Conservation (phyloP, 108 stramenopile species). For the Nitzschia sp. region DNA sequence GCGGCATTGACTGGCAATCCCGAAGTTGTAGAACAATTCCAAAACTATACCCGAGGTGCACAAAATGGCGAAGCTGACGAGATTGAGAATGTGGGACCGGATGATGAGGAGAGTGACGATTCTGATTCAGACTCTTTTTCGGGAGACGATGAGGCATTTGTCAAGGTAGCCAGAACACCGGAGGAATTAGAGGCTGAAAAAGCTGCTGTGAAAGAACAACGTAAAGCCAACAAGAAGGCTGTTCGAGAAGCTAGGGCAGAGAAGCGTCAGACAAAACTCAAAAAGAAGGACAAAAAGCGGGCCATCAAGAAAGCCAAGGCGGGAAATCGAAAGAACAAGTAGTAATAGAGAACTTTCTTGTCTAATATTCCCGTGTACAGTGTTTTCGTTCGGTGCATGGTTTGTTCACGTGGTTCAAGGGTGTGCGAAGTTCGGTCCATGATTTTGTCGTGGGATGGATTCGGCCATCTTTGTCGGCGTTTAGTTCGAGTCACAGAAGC, state of each 20-base stretch:
- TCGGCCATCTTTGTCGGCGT: no score
- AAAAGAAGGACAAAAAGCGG: slow-evolving; percentile 89
- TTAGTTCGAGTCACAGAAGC: no score
- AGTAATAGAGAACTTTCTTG: background rate
- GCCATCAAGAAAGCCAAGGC: slow-evolving; percentile 85
- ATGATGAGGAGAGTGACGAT: slow-evolving; percentile 19
- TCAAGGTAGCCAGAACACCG: slow-evolving; percentile 66
- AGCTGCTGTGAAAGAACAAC: slow-evolving; percentile 52
- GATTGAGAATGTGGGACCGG: slow-evolving; percentile 31
- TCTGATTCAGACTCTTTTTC: slow-evolving; percentile 39
- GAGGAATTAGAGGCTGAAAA: slow-evolving; percentile 69
- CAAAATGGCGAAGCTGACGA: slow-evolving; percentile 44
- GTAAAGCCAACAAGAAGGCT: slow-evolving; percentile 80
- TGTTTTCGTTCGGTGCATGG: no score
- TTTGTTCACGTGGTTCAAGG: no score
- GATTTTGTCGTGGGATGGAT: no score
- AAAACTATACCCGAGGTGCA: slow-evolving; percentile 31
- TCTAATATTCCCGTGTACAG: background rate
- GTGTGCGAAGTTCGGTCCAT: no score
- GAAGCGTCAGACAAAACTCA: slow-evolving; percentile 80
- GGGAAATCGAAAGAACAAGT: slow-evolving; percentile 62
- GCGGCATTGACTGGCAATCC: slow-evolving; percentile 84
- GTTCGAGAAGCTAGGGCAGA: slow-evolving; percentile 75
- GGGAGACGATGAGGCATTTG: slow-evolving; percentile 38
- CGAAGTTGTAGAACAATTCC: slow-evolving; percentile 61